These are phyloP conservation scores for Rhizopogon salebrosus DNA, from an alignment of 768 basidiomycete species.

Conservation along the genomic window DNA sequence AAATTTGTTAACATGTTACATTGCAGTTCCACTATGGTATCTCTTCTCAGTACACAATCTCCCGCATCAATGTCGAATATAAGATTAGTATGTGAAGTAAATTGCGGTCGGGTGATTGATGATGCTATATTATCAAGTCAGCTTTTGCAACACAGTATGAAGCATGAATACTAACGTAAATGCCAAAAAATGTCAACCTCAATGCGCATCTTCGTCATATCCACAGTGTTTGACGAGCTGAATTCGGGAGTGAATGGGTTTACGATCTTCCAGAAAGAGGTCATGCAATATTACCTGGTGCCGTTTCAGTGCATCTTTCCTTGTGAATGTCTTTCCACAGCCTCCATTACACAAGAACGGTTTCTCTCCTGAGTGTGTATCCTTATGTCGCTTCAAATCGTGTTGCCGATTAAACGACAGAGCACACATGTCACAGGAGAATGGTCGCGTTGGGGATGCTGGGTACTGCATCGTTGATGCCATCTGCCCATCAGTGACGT, in stretches of 20 bases:
- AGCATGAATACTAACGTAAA: background rate
- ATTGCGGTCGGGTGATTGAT: background rate
- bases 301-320: constrained; percentile 82
- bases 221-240: constrained; percentile 80
- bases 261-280: constrained; percentile 5
- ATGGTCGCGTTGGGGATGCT: constrained; percentile 56
- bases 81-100: constrained; percentile 2
- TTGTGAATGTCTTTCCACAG: constrained; percentile 83
- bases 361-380: constrained; percentile 83
- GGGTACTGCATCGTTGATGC: constrained; percentile 41
- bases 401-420: constrained; percentile 84
- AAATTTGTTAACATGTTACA: constrained; percentile 1
- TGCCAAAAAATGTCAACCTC: background rate
- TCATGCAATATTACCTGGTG: constrained; percentile 56
- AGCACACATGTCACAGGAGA: constrained; percentile 67
- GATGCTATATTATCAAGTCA: constrained; percentile 1
- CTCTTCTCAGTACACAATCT: background rate
- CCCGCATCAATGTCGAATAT: background rate
- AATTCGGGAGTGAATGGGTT: constrained; percentile 11
- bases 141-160: background rate
- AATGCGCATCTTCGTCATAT: constrained; percentile 47
- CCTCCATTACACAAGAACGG: constrained; percentile 80
- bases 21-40: background rate
- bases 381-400: constrained; percentile 78
- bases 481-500: background rate